A percentile compares a stretch with the other conserved stretches of the same genome.
Evolutionary conservation across 1,284 basidiomycete genomes (phyloP).

Genomic region (Microbotryum silenes-acaulis): DNA sequence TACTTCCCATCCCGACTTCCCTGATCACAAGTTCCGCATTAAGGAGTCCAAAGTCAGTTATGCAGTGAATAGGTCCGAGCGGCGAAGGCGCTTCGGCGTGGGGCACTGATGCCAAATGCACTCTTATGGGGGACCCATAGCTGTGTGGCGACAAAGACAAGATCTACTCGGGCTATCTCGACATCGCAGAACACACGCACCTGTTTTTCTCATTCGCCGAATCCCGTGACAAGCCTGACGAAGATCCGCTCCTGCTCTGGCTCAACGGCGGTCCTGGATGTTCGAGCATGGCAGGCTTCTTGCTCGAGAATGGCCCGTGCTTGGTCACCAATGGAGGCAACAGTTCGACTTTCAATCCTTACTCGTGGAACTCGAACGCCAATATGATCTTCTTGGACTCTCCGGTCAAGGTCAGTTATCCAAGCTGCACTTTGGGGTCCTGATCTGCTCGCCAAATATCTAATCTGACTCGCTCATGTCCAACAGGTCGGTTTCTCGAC

Average conservation of each 20-base stretch:
- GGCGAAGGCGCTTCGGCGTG: neutral
- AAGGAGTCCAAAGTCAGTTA: conserved; percentile 47
- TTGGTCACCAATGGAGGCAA: conserved; percentile 58
- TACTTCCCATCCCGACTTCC: conserved; percentile 62
- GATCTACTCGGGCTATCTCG: conserved; percentile 70
- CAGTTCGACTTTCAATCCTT: conserved; percentile 61
- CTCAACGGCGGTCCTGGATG: conserved; percentile 66
- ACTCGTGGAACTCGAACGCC: conserved; percentile 62
- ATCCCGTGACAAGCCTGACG: conserved; percentile 56
- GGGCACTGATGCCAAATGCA: too few relatives aligned
- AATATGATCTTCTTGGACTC: conserved; percentile 70
- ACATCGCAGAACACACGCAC: conserved; percentile 74
- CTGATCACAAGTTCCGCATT: conserved; percentile 60
- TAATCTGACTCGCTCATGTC: conserved; percentile 24
- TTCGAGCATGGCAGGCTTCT: conserved; percentile 30
- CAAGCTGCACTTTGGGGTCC: too few relatives aligned
- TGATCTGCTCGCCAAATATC: neutral
- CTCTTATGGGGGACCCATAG: conserved; percentile 30
- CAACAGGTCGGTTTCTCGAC: conserved; percentile 79
- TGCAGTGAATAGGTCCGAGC: neutral
- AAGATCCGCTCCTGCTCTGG: conserved; percentile 80
- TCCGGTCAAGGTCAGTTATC: conserved; percentile 42
- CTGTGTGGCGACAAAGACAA: conserved; percentile 76
- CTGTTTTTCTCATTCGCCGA: conserved; percentile 85
- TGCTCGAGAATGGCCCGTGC: conserved; percentile 79